Evolutionary conservation across 2,329 filamentous ascomycete species (phyloP).

Genomic region (Penicillium thymicola): DNA sequence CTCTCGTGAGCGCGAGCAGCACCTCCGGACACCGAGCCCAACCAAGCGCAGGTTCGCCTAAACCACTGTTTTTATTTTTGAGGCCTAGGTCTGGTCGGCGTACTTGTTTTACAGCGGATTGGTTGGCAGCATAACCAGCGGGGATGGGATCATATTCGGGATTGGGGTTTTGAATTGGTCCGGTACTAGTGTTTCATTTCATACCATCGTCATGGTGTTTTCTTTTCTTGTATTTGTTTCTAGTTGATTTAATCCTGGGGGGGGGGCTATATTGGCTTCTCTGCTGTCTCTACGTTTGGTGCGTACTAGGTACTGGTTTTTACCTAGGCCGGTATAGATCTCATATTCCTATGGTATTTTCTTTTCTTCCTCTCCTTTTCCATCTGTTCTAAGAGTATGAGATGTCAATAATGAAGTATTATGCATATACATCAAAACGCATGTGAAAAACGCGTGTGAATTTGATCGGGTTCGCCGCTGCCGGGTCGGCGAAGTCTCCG

Average conservation of each 20-base stretch:
- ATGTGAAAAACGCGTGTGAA: neutral
- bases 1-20: conserved; percentile 30
- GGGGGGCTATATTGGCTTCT: neutral
- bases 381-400: neutral
- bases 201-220: conserved; percentile 14
- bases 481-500: neutral
- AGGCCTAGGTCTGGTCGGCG: conserved; percentile 1
- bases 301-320: neutral
- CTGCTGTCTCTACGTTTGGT: neutral
- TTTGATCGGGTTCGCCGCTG: neutral
- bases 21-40: conserved; percentile 40
- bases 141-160: neutral
- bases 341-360: neutral
- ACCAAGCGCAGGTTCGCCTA: conserved; percentile 29
- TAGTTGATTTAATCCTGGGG: neutral
- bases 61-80: conserved; percentile 12
- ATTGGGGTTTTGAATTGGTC: neutral
- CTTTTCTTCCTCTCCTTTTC: neutral
- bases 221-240: conserved; percentile 13
- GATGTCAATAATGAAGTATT: neutral
- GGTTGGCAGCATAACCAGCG: conserved; percentile 2
- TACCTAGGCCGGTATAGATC: neutral
- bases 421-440: neutral
- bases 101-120: conserved; percentile 3
- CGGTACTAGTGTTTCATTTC: conserved; percentile 7